These are phyloP conservation scores for Cucurbita moschata DNA, from an alignment of 306 rosid genomes.

Conservation along the genomic window DNA sequence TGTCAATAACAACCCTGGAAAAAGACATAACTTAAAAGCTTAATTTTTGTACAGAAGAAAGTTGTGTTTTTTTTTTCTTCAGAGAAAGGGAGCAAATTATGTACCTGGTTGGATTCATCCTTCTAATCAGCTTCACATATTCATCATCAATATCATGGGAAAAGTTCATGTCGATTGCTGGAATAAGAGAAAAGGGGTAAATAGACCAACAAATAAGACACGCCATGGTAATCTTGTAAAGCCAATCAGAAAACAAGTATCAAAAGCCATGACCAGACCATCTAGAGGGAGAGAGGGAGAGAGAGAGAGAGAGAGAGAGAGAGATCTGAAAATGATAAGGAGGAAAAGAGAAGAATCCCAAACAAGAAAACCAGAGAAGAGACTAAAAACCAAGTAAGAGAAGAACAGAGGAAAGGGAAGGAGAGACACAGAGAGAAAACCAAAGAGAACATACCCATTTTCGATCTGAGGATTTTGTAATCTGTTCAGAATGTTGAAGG, in stretches of 20 bases:
- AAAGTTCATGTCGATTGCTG: slow-evolving; percentile 62
- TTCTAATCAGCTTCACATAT: slow-evolving; percentile 69
- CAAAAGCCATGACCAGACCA: background rate
- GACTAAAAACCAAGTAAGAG: background rate
- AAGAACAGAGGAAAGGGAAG: background rate
- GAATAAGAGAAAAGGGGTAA: slow-evolving; percentile 1
- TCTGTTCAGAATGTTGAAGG: background rate
- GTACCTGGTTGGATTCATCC: slow-evolving; percentile 85
- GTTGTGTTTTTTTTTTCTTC: background rate
- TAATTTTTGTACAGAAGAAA: background rate
- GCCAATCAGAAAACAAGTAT: background rate
- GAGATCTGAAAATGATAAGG: background rate
- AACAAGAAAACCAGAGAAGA: background rate
- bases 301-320: background rate
- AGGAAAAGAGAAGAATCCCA: background rate
- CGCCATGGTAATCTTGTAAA: background rate
- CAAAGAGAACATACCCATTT: slow-evolving; percentile 2
- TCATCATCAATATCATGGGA: slow-evolving; percentile 80
- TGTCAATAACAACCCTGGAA: slow-evolving; percentile 90
- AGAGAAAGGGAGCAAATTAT: background rate
- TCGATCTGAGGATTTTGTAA: background rate
- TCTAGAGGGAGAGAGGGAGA: background rate
- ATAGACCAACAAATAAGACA: background rate
- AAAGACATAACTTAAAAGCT: slow-evolving; percentile 11
- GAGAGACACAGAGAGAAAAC: background rate